Percentiles rank a stretch among this genome's conserved stretches.
Evolutionary conservation across 1,284 basidiomycete genomes (phyloP).

Genomic region (Crepidotus sp.): DNA sequence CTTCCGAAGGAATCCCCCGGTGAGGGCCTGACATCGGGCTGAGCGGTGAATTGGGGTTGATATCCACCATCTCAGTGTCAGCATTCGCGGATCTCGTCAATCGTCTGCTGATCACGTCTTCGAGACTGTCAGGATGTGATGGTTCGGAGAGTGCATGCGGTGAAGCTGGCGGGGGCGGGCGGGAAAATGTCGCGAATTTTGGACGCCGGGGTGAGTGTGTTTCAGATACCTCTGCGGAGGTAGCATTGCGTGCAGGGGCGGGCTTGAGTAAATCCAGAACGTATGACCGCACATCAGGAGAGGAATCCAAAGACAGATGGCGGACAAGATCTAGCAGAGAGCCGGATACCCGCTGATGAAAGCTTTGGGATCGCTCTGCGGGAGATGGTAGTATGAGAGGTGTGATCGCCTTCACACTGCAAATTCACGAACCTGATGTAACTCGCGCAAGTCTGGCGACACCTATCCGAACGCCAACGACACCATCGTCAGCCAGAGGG

Average conservation of each 20-base stretch:
- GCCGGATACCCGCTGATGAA: constrained; percentile 22
- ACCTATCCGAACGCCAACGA: constrained; percentile 84
- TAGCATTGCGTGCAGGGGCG: constrained; percentile 7
- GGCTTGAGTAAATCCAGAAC: constrained; percentile 21
- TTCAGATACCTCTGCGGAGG: constrained; percentile 2
- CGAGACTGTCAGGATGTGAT: background rate
- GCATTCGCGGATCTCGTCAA: constrained; percentile 6
- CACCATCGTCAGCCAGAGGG: constrained; percentile 55
- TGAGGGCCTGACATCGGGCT: background rate
- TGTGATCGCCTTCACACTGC: constrained; percentile 8
- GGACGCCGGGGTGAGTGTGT: constrained; percentile 1
- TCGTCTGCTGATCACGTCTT: constrained; percentile 5
- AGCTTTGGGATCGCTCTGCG: constrained; percentile 23
- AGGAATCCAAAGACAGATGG: constrained; percentile 38
- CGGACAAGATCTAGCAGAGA: constrained; percentile 30
- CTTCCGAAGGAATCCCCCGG: background rate
- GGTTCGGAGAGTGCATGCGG: background rate
- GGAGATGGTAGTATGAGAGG: constrained; percentile 9
- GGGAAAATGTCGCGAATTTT: constrained; percentile 17
- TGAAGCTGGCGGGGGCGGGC: constrained; percentile 13
- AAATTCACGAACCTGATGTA: constrained; percentile 14
- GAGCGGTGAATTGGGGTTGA: constrained; percentile 8
- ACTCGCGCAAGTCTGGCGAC: constrained; percentile 60
- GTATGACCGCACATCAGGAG: constrained; percentile 40
- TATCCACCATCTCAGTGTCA: background rate